Base-by-base conservation (phyloP, 169 alveolate species). In the Perkinsus olseni region DNA sequence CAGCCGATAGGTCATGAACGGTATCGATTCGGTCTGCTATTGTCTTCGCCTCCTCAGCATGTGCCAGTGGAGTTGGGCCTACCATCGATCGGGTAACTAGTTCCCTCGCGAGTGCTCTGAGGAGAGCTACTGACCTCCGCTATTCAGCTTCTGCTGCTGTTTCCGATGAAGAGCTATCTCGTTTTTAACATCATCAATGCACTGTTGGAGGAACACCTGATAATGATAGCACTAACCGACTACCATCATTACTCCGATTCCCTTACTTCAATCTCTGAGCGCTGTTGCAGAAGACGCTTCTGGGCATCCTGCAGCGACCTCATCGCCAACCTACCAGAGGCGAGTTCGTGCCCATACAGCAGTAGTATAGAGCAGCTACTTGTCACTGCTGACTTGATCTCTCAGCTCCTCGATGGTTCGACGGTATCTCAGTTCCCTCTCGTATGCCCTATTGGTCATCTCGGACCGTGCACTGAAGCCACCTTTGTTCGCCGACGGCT, bases 141-240 rank as follows among this genome's bases (percentile, higher is more conserved):
- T n/a, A n/a, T n/a, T n/a, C n/a, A n/a, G n/a, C n/a, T 40, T 3
- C 50, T 3, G 11, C 50, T 40, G 50, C 50, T 40, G 50, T 24
- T 62, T 62, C 82, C 34, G 28, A 62, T 62, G 34, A 13, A 62
- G 28, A 28, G 93, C 93, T 38, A 91, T 39, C 50, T 91, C 93
- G 74, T 39, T 48, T 28, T 91, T 91, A 11, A 91, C 93, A 51
- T 91, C 93, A 74, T 91, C 93, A 11, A 91, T 48, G n/a, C 93
- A 91, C 34, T 91, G 93, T 21, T 38, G 93, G 37, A 91, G 50
- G 40, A 40, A 51, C 74, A 91, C 37, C 50, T 62, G 31, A 62
- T 3, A 13, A 13, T 28, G 31, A 0, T 24, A 40, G 31, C 82
- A 21, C 34, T 8, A 24, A 21, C 62, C 62, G 28, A 4, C 13